Evolutionary conservation across 441 rosid species (phyloP).

Genomic region (Populus hybrid): DNA sequence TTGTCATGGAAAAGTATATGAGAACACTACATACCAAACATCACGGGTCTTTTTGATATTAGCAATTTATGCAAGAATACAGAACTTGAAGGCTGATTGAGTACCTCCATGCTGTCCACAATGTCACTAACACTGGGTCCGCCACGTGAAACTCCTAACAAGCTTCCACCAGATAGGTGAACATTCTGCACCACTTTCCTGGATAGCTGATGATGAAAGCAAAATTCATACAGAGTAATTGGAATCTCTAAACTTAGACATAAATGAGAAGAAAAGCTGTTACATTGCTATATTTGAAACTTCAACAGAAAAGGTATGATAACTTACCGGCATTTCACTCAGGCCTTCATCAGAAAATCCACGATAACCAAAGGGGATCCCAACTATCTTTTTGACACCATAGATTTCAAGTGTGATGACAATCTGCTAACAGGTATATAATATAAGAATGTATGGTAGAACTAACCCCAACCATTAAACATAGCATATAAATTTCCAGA

Average conservation of each 20-base stretch:
- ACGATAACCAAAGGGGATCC: slow-evolving; percentile 93
- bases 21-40: slow-evolving; percentile 13
- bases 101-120: slow-evolving; percentile 81
- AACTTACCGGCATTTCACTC: slow-evolving; percentile 71
- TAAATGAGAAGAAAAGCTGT: not conserved
- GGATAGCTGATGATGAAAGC: slow-evolving; percentile 56
- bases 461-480: slow-evolving; percentile 11
- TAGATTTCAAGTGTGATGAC: slow-evolving; percentile 95
- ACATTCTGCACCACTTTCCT: slow-evolving; percentile 91
- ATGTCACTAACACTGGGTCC: slow-evolving; percentile 70
- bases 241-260: not conserved
- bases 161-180: slow-evolving; percentile 97
- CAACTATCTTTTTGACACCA: slow-evolving; percentile 92
- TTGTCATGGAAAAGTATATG: slow-evolving; percentile 19
- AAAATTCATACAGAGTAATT: slow-evolving; percentile 7
- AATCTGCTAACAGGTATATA: slow-evolving; percentile 56
- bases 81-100: slow-evolving; percentile 6
- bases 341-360: slow-evolving; percentile 75
- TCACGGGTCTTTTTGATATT: slow-evolving; percentile 7
- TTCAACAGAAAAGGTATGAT: slow-evolving; percentile 13
- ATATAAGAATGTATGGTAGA: slow-evolving; percentile 1
- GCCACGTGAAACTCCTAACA: slow-evolving; percentile 99
- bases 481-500: not conserved
- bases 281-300: not conserved
- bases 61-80: not conserved